Evolutionary conservation across 352 stramenopile genomes (phyloP).

Genomic region (Vaucheria bursata): DNA sequence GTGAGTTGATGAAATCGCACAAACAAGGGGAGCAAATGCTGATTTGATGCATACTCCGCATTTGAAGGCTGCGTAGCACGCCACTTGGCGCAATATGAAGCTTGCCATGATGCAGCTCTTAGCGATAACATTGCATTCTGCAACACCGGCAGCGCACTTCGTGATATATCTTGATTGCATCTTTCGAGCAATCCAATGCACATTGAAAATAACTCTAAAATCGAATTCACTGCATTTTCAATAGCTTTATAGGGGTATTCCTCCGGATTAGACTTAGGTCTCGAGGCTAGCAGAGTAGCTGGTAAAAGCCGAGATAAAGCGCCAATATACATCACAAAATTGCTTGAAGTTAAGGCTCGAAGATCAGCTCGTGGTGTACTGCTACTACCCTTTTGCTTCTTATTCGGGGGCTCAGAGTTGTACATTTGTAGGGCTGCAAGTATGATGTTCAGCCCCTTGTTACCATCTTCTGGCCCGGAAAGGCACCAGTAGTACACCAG

Average conservation of each 20-base stretch:
- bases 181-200: background rate
- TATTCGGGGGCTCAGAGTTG: background rate
- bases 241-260: background rate
- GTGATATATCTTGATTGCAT: background rate
- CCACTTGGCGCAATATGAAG: background rate
- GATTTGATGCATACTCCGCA: background rate
- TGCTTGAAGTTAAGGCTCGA: background rate
- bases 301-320: background rate
- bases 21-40: background rate
- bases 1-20: background rate
- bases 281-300: background rate
- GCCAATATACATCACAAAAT: background rate
- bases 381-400: background rate
- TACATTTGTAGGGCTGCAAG: background rate
- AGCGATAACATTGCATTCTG: background rate
- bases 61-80: background rate
- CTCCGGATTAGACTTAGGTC: background rate
- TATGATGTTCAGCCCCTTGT: background rate
- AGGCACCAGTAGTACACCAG: background rate
- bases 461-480: background rate
- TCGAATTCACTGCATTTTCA: background rate
- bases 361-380: background rate
- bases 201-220: background rate
- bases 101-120: background rate
- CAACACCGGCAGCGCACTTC: background rate